Evolutionary conservation across 352 stramenopile species (phyloP).

Genomic region (Pythium phragmitis): DNA sequence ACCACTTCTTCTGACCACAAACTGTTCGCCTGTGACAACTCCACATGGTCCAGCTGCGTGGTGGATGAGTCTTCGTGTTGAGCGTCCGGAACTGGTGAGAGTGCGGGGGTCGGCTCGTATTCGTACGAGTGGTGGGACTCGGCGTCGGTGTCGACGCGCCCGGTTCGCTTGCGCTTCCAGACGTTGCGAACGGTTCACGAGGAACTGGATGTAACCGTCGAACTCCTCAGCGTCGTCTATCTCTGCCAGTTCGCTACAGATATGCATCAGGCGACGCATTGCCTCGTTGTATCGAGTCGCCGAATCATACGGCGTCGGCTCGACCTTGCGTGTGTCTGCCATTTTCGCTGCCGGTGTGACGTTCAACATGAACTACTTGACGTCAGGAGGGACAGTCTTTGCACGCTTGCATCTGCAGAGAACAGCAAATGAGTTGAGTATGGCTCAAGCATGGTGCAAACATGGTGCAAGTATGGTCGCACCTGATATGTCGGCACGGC

Average conservation of each 20-base stretch:
- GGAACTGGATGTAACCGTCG: neutral
- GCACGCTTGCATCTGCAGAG: slow-evolving; percentile 8
- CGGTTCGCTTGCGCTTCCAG: neutral
- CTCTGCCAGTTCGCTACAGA: slow-evolving; percentile 9
- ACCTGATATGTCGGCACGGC: slow-evolving; percentile 4
- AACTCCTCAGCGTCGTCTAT: slow-evolving; percentile 5
- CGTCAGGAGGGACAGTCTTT: neutral
- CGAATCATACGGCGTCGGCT: too few species aligned
- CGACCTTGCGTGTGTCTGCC: too few species aligned
- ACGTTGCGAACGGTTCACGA: neutral
- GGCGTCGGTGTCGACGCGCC: neutral
- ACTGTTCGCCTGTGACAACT: slow-evolving; percentile 11
- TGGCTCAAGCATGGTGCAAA: neutral
- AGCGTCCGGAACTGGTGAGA: too few species aligned
- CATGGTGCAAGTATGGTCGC: neutral
- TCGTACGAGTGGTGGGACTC: too few species aligned
- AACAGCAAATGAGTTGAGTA: slow-evolving; percentile 3
- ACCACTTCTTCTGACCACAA: slow-evolving; percentile 5
- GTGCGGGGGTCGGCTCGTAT: too few species aligned
- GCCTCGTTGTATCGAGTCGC: slow-evolving; percentile 8
- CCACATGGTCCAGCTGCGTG: neutral
- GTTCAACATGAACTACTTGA: neutral
- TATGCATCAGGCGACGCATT: neutral
- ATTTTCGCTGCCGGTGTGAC: too few species aligned
- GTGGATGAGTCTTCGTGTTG: too few species aligned